Percentiles rank a stretch among this genome's conserved stretches.
Evolutionary conservation across 345 rosid species (phyloP).

Genomic region (Boechera stricta): DNA sequence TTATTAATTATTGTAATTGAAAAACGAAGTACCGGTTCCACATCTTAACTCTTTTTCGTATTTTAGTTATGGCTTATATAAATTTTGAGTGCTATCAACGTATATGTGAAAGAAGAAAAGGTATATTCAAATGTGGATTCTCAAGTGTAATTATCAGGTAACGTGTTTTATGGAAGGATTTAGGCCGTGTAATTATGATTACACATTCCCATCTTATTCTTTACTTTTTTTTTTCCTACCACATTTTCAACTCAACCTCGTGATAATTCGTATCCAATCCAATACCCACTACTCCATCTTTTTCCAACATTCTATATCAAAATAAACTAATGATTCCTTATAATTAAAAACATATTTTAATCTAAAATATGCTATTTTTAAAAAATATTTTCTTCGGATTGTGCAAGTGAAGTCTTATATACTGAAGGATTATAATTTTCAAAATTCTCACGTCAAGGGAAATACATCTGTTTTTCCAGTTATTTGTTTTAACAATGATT

Average conservation of each 20-base stretch:
- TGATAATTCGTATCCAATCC: constrained; percentile 8
- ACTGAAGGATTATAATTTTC: background rate
- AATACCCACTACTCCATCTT: constrained; percentile 18
- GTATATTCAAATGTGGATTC: background rate
- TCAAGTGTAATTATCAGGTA: constrained; percentile 39
- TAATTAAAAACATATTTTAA: background rate
- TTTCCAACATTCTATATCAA: constrained; percentile 16
- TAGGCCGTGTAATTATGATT: constrained; percentile 39
- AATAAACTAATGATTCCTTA: constrained; percentile 18
- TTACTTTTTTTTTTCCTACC: constrained; percentile 1
- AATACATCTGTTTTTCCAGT: constrained; percentile 23
- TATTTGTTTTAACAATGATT: constrained; percentile 45
- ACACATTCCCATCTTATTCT: constrained; percentile 17
- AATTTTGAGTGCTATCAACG: constrained; percentile 8
- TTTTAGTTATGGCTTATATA: background rate
- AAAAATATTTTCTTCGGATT: background rate
- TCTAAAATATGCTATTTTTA: background rate
- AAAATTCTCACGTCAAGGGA: background rate
- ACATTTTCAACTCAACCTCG: constrained; percentile 7
- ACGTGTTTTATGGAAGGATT: constrained; percentile 31
- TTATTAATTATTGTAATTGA: background rate
- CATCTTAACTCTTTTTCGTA: background rate
- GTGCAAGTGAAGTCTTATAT: background rate
- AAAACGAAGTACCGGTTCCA: background rate
- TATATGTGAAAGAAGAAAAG: constrained; percentile 19